Evolutionary conservation across 495 filamentous ascomycete species (phyloP), one percentile per base, ranked within the genome.

Genomic region (Tuber melanosporum): DNA sequence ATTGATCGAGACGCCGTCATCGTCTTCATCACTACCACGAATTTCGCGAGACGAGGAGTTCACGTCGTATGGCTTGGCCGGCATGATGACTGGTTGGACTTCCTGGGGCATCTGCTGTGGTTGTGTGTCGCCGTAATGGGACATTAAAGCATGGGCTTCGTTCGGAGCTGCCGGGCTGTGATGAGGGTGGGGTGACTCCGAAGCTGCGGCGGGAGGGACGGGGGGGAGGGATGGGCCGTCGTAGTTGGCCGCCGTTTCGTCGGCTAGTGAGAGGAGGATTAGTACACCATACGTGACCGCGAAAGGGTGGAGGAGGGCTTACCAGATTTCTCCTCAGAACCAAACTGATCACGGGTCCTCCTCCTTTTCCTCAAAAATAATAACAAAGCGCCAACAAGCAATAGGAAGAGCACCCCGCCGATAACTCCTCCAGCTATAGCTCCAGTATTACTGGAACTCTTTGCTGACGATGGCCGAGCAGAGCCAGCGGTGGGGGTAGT

Each of bases 381-480:
- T 42, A 75, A 14, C 19, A 36, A 72, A 36, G 47, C 71, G 46
- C 73, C 20, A 43, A 84, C 76, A 5, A 83, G 73, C 20, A 72
- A 49, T 5, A 84, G 73, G 44, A 69, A 52, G 9, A 77, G 36
- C 15, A 84, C 14, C 12, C 83, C 83, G 19, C 75, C 83, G 41
- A 84, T n/a, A 19, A 84, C 79, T 39, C 83, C 83, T 52, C 83
- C 83, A n/a, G 72, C 73, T 32, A 84, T 81, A 4, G 75, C 69
- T 19, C 73, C 80, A 10, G 47, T 49, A 47, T 76, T 79, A 20
- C 44, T 71, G 39, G 42, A 0, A 43, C 7, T 45, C 43, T 42
- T 26, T 36, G n/a, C 0, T 42, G 42, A 43, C 42, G 42, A 43
- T 10, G 6, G 0, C 39, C 39, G 39, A 41, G 39, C 2, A 41